Percentiles rank a stretch among this genome's conserved stretches.
These are phyloP conservation scores for Zygosaccharomyces pseudorouxii DNA, from an alignment of 805 yeast genomes.

Conservation along the genomic window DNA sequence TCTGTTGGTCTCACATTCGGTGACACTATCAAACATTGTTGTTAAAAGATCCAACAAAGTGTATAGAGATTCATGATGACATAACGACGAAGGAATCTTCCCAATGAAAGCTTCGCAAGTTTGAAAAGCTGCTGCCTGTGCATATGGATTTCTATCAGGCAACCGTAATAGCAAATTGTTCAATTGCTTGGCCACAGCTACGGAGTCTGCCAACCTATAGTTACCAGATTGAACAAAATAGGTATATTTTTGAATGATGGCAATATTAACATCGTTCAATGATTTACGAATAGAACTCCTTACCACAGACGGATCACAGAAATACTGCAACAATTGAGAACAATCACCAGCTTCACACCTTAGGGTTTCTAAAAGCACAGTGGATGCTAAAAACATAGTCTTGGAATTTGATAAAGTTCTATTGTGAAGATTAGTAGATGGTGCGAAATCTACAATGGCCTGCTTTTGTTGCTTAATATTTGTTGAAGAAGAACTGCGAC, in stretches of 20 bases:
- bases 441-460: conserved; percentile 39
- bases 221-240: conserved; percentile 49
- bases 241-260: conserved; percentile 55
- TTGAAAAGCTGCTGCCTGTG: conserved; percentile 76
- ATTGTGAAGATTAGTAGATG: conserved; percentile 46
- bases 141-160: conserved; percentile 68
- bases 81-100: conserved; percentile 70
- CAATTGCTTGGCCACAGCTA: conserved; percentile 60
- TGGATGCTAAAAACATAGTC: conserved; percentile 81
- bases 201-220: conserved; percentile 51
- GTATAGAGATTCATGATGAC: conserved; percentile 67
- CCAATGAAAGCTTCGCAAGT: conserved; percentile 66
- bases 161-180: conserved; percentile 62
- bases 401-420: conserved; percentile 63
- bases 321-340: conserved; percentile 68
- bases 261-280: conserved; percentile 59
- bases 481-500: conserved; percentile 82
- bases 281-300: conserved; percentile 65
- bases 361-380: conserved; percentile 70
- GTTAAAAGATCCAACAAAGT: conserved; percentile 77
- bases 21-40: conserved; percentile 68
- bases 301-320: conserved; percentile 78
- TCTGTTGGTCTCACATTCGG: conserved; percentile 78
- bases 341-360: conserved; percentile 80
- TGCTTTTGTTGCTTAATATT: conserved; percentile 73